These are phyloP conservation scores for Thalassiosira pacifica DNA, from an alignment of 352 stramenopile genomes.

Conservation along the genomic window DNA sequence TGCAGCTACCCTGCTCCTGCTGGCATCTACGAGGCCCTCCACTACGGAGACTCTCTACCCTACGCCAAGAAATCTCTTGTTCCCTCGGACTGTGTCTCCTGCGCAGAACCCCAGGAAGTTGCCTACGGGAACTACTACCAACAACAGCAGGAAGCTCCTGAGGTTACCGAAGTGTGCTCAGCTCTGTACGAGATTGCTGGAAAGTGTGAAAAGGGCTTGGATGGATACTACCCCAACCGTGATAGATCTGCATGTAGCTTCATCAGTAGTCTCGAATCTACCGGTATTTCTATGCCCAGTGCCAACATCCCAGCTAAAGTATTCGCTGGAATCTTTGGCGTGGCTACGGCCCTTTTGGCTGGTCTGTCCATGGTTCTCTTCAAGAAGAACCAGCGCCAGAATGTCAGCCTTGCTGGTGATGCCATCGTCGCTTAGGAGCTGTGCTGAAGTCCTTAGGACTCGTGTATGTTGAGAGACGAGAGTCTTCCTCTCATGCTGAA, in stretches of 20 bases:
- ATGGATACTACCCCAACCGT: slow-evolving; percentile 40
- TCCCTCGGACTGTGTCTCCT: slow-evolving; percentile 63
- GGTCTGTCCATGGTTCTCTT: background rate
- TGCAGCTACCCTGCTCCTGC: slow-evolving; percentile 52
- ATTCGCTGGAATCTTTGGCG: slow-evolving; percentile 37
- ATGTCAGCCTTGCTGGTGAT: slow-evolving; percentile 32
- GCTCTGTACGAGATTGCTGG: slow-evolving; percentile 60
- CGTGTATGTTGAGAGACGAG: too few species aligned
- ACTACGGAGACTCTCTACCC: slow-evolving; percentile 69
- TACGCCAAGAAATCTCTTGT: slow-evolving; percentile 69
- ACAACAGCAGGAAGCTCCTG: slow-evolving; percentile 11
- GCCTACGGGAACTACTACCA: slow-evolving; percentile 57
- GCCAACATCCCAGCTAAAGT: slow-evolving; percentile 22
- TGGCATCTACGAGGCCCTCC: slow-evolving; percentile 58
- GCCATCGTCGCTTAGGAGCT: slow-evolving; percentile 3
- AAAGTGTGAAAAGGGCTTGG: slow-evolving; percentile 66
- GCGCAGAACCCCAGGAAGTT: slow-evolving; percentile 43
- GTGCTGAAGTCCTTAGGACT: background rate
- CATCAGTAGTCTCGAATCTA: slow-evolving; percentile 33
- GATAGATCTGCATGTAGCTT: slow-evolving; percentile 55
- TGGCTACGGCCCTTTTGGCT: slow-evolving; percentile 24
- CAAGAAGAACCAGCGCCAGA: slow-evolving; percentile 33
- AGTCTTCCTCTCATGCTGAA: too few species aligned
- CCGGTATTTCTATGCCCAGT: background rate
- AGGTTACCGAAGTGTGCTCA: slow-evolving; percentile 52